Evolutionary conservation across 768 basidiomycete genomes (phyloP).

Genomic region (Russula emetica): DNA sequence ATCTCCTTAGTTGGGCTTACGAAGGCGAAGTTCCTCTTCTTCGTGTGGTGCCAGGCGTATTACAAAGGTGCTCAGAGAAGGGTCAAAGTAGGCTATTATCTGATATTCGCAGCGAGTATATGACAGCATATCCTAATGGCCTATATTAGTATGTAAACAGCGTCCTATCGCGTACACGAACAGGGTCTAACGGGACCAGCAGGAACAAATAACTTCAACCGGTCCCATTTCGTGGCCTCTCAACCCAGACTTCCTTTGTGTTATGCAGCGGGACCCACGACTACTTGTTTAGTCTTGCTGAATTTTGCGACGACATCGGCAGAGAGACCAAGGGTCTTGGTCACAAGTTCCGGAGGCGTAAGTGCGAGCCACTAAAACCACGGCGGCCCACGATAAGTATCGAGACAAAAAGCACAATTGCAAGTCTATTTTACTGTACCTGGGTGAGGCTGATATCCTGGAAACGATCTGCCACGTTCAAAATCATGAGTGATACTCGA

Average conservation of each 20-base stretch:
- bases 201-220: no score
- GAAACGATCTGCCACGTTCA: slow-evolving; percentile 30
- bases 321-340: slow-evolving; percentile 54
- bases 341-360: slow-evolving; percentile 46
- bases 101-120: neutral
- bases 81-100: neutral
- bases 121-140: neutral
- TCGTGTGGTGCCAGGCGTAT: neutral
- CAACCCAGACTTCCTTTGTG: neutral
- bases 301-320: slow-evolving; percentile 48
- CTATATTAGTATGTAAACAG: neutral
- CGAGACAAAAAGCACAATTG: no score
- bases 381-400: neutral
- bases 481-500: neutral
- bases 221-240: neutral
- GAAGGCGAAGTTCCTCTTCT: no score
- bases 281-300: slow-evolving; percentile 34
- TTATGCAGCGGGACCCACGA: neutral
- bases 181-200: no score
- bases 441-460: slow-evolving; percentile 34
- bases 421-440: slow-evolving; percentile 22
- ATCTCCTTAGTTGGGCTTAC: no score
- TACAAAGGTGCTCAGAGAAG: neutral
- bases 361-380: slow-evolving; percentile 25
- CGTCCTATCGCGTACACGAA: neutral